Evolutionary conservation across 164 flowering plant species (phyloP).

Genomic region (Nelumbo lutea): DNA sequence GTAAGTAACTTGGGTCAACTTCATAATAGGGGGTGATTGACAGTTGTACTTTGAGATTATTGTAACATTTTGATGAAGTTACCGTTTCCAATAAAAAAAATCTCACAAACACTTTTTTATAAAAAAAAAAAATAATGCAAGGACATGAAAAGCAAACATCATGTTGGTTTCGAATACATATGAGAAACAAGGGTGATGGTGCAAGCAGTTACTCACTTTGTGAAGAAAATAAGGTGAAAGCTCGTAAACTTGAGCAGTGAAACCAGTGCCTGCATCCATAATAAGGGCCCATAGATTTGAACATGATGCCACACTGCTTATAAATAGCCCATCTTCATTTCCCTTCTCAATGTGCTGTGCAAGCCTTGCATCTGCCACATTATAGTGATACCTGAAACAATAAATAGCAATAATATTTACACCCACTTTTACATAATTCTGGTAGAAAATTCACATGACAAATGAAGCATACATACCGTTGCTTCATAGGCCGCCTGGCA

Average conservation of each 20-base stretch:
- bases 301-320: conserved; percentile 83
- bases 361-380: conserved; percentile 76
- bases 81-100: too few relatives aligned
- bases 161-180: too few relatives aligned
- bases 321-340: conserved; percentile 76
- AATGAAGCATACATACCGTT: conserved; percentile 44
- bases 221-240: conserved; percentile 70
- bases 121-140: too few relatives aligned
- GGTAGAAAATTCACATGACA: not conserved
- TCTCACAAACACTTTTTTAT: too few relatives aligned
- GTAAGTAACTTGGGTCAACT: too few relatives aligned
- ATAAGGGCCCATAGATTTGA: conserved; percentile 87
- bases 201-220: conserved; percentile 40
- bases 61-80: too few relatives aligned
- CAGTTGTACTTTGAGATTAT: too few relatives aligned
- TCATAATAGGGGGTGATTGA: too few relatives aligned
- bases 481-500: conserved; percentile 89
- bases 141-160: too few relatives aligned
- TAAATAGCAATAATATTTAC: not conserved
- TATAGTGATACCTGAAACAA: conserved; percentile 77
- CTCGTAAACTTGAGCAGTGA: conserved; percentile 71
- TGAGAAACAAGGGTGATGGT: not conserved
- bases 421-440: not conserved
- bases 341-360: conserved; percentile 90
- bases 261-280: conserved; percentile 98